Base-by-base conservation (phyloP, 352 stramenopile species). In the Thalassiosira hispida region DNA sequence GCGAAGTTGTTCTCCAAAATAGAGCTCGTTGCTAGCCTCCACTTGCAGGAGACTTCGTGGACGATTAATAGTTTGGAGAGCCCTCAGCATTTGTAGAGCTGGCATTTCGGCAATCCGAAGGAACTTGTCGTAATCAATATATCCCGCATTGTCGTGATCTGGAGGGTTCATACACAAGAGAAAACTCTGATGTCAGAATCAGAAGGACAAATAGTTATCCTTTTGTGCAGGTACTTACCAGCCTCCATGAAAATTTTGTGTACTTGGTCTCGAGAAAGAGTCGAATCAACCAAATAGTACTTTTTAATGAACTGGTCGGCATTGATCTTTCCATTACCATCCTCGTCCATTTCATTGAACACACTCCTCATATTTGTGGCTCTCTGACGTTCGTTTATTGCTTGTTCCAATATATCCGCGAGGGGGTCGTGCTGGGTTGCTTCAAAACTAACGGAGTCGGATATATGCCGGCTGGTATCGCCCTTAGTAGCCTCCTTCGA, bases 1-100 rank as follows among this genome's bases (percentile, higher is more conserved):
- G 2, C 66, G 25, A n/a, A 92, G 11, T n/a, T 71, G 73, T 63
- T 90, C 76, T 31, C 87, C 87, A 85, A 92, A 92, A 47, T 90
- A 91, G 31, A 70, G 79, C 57, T 92, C 87, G 8, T 67, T 67
- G 18, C 51, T 84, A 22, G 81, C 68, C 47, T 91, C 59, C 16
- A 92, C 77, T 64, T 87, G 78, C 47, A 91, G 79, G 9, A 90
- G 77, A 35, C 87, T 84, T 31, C 81, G 79, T 11, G 31, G 47
- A 60, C 87, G 71, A 81, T 84, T 87, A 23, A 77, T 83, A 11
- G 80, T 71, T 27, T 73, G 61, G 2, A 87, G 47, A 9, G 82
- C 83, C 1, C 80, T 33, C 22, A 72, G 64, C 52, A 38, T 38
- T 38, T 38, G 31, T 3, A 85, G 53, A 46, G 76, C 61, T 46